phyloP scores from a whole-genome alignment of 805 yeast genomes.

The Teunomyces gatunensis region DNA sequence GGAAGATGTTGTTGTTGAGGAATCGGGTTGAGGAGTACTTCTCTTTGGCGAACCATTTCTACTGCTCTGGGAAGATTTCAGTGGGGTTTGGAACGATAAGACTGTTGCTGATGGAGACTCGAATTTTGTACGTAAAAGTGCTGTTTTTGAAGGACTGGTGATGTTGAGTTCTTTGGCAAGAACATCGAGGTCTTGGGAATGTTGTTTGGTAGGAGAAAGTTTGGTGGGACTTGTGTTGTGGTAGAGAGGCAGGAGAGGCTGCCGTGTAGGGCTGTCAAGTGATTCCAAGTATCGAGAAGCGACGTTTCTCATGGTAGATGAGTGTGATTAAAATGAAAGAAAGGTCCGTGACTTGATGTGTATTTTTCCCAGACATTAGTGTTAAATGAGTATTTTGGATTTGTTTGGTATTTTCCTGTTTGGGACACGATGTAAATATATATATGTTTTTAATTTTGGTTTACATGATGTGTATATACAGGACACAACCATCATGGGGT shows the following conservation, averaged over 20 bases:
- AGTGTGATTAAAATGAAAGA: background rate
- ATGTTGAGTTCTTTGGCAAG: slow-evolving; percentile 37
- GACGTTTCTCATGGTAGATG: slow-evolving; percentile 18
- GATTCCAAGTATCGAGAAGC: slow-evolving; percentile 37
- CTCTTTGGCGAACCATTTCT: slow-evolving; percentile 13
- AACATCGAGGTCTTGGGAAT: slow-evolving; percentile 31
- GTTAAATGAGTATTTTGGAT: background rate
- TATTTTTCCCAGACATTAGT: background rate
- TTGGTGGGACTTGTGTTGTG: slow-evolving; percentile 15
- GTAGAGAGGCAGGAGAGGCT: slow-evolving; percentile 31
- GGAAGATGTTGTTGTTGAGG: background rate
- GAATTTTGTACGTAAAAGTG: slow-evolving; percentile 29
- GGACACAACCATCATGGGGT: background rate
- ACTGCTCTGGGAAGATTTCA: slow-evolving; percentile 19
- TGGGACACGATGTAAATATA: slow-evolving; percentile 3
- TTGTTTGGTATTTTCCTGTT: slow-evolving; percentile 1
- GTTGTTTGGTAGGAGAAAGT: background rate
- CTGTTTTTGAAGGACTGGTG: slow-evolving; percentile 23
- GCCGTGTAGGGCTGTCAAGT: slow-evolving; percentile 23
- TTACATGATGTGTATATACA: background rate
- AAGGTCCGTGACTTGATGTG: no score
- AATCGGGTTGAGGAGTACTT: background rate
- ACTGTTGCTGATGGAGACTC: slow-evolving; percentile 44
- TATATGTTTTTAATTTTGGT: no score
- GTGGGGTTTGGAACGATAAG: slow-evolving; percentile 38